Evolutionary conservation across 768 basidiomycete species (phyloP).

Genomic region (Podaxis rugospora): DNA sequence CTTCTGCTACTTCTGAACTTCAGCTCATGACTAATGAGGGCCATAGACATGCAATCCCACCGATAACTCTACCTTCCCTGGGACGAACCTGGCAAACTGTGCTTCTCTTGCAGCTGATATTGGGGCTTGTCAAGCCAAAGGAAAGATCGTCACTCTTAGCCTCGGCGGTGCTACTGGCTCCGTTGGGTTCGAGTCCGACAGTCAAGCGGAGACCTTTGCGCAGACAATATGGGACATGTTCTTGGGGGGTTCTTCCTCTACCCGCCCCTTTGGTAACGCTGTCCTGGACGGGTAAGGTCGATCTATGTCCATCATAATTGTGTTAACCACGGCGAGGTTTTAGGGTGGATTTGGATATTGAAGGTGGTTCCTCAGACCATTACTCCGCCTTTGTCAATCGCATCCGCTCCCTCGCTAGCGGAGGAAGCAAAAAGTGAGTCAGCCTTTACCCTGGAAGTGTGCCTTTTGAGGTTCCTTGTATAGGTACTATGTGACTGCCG

Average conservation of each 20-base stretch:
- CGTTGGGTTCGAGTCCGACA: conserved; percentile 54
- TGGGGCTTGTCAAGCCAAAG: conserved; percentile 57
- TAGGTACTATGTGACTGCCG: conserved; percentile 65
- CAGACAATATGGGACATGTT: conserved; percentile 71
- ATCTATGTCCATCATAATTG: not conserved
- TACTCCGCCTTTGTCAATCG: conserved; percentile 54
- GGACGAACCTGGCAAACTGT: conserved; percentile 61
- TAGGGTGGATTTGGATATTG: conserved; percentile 71
- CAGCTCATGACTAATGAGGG: not conserved
- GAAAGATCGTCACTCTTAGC: conserved; percentile 56
- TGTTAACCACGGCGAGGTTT: not conserved
- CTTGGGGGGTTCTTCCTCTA: conserved; percentile 50
- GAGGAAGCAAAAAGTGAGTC: conserved; percentile 49
- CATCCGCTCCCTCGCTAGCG: conserved; percentile 46
- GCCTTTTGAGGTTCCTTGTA: not conserved
- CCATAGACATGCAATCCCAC: conserved; percentile 57
- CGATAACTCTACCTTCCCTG: conserved; percentile 54
- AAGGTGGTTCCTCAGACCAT: conserved; percentile 50
- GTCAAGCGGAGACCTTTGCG: conserved; percentile 55
- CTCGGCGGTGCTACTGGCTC: conserved; percentile 61
- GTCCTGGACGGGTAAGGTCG: conserved; percentile 62
- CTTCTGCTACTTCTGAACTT: not conserved
- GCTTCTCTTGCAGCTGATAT: conserved; percentile 57
- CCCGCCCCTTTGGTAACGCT: conserved; percentile 68
- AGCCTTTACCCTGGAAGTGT: not conserved